These are phyloP conservation scores for Anisodus acutangulus DNA, from an alignment of 257 asterid species.

Conservation along the genomic window DNA sequence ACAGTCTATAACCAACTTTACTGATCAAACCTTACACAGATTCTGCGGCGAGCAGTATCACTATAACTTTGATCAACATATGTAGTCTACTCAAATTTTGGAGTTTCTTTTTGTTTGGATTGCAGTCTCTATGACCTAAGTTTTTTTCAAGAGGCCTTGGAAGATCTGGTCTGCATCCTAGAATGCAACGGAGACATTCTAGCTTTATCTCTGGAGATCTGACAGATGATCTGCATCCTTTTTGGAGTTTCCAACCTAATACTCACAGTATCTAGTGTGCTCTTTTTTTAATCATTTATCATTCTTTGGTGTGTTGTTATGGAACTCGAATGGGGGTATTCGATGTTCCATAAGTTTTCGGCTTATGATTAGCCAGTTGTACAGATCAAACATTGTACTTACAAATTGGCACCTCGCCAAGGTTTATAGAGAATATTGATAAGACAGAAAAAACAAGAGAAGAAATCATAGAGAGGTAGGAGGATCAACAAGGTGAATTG, in stretches of 20 bases:
- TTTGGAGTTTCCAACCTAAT: constrained; percentile 47
- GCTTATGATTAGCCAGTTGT: constrained; percentile 83
- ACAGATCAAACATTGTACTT: constrained; percentile 74
- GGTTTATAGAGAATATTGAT: constrained; percentile 53
- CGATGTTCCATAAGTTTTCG: constrained; percentile 48
- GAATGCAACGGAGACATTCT: constrained; percentile 77
- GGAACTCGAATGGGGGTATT: constrained; percentile 68
- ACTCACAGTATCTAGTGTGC: constrained; percentile 48
- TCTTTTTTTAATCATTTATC: constrained; percentile 47
- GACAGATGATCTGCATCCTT: constrained; percentile 58
- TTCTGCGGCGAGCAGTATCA: constrained; percentile 44
- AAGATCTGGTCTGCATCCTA: constrained; percentile 70
- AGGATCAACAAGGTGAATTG: constrained; percentile 47
- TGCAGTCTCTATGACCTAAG: constrained; percentile 69
- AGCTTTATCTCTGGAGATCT: constrained; percentile 52
- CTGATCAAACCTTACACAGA: constrained; percentile 35
- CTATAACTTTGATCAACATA: constrained; percentile 42
- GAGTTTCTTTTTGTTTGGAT: constrained; percentile 56
- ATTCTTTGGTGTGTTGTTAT: constrained; percentile 64
- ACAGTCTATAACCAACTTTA: constrained; percentile 70
- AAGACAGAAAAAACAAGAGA: constrained; percentile 32
- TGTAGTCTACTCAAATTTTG: constrained; percentile 47
- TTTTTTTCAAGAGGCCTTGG: constrained; percentile 71
- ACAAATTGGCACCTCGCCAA: constrained; percentile 85
- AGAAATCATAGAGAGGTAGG: constrained; percentile 42